phyloP scores from a whole-genome alignment of 495 filamentous ascomycete species.

The Trypethelium eluteriae region DNA sequence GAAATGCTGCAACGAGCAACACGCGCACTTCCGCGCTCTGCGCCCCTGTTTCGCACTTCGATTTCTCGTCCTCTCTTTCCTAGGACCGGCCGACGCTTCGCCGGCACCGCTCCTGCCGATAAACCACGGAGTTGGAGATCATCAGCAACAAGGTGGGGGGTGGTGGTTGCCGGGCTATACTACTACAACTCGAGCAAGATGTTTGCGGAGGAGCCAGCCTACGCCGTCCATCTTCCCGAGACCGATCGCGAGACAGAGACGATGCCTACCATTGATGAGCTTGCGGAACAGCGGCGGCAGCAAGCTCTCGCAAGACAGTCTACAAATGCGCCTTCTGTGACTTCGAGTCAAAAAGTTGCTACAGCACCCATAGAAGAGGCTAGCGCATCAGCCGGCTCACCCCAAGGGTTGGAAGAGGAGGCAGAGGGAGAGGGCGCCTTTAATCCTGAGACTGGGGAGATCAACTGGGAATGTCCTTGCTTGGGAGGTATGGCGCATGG shows the following conservation, averaged over 20 bases:
- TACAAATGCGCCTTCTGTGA: slow-evolving; percentile 11
- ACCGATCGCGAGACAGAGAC: slow-evolving; percentile 28
- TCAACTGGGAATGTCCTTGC: slow-evolving; percentile 99
- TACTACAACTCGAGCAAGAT: slow-evolving; percentile 83
- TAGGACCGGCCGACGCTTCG: slow-evolving; percentile 48
- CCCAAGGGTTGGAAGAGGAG: slow-evolving; percentile 66
- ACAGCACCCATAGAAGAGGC: slow-evolving; percentile 17
- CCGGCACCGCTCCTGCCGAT: slow-evolving; percentile 58
- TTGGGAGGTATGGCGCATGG: slow-evolving; percentile 95
- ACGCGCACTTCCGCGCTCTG: slow-evolving; percentile 12
- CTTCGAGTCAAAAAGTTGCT: slow-evolving; percentile 8
- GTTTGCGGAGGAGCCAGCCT: slow-evolving; percentile 72
- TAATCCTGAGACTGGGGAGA: slow-evolving; percentile 97
- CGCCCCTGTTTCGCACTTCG: slow-evolving; percentile 12
- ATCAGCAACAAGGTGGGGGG: slow-evolving; percentile 58
- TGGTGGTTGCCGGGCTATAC: slow-evolving; percentile 75
- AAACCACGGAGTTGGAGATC: slow-evolving; percentile 78
- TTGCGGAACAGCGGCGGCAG: slow-evolving; percentile 27
- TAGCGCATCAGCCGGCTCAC: slow-evolving; percentile 24
- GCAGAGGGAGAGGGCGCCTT: slow-evolving; percentile 82
- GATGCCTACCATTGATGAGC: slow-evolving; percentile 32
- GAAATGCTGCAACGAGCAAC: slow-evolving; percentile 21
- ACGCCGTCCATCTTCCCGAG: slow-evolving; percentile 25
- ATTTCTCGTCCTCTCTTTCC: slow-evolving; percentile 9
- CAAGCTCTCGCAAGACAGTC: slow-evolving; percentile 16